Conservation (phyloP, 2,329 filamentous ascomycete genomes). For the Aschersonia sp. region DNA sequence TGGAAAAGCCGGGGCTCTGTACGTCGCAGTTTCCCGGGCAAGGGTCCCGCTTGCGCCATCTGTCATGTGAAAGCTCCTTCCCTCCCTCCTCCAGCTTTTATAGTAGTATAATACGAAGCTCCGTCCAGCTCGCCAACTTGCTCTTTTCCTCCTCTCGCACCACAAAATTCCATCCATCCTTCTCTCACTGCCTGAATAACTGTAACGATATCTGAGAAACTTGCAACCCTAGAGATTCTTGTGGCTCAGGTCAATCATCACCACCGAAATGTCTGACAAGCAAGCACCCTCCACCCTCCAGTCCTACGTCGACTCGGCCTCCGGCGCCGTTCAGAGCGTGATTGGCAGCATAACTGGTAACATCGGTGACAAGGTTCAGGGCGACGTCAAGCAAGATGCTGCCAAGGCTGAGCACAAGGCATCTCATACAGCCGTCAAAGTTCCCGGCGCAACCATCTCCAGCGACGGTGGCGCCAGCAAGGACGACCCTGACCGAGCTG, state of each 20-base stretch:
- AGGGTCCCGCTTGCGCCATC: background rate
- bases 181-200: background rate
- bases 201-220: too few species aligned
- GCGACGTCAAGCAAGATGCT: constrained; percentile 48
- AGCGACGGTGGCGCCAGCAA: constrained; percentile 53
- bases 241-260: too few species aligned
- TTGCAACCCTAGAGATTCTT: too few species aligned
- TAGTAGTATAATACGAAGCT: background rate
- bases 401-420: constrained; percentile 54
- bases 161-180: background rate
- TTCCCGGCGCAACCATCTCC: constrained; percentile 58
- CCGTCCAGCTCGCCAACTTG: background rate
- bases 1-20: too few species aligned
- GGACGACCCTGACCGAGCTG: constrained; percentile 57
- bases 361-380: constrained; percentile 50
- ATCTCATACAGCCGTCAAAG: constrained; percentile 60
- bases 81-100: background rate
- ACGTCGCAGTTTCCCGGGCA: background rate
- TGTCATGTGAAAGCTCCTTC: background rate
- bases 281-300: constrained; percentile 54
- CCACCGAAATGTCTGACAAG: constrained; percentile 14
- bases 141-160: background rate
- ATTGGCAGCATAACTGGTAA: constrained; percentile 62
- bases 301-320: constrained; percentile 60
- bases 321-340: constrained; percentile 56